A percentile compares a stretch with the other conserved stretches of the same genome.
Evolutionary conservation across 2,329 filamentous ascomycete species (phyloP).

Genomic region (Sarocladium brachiariae): DNA sequence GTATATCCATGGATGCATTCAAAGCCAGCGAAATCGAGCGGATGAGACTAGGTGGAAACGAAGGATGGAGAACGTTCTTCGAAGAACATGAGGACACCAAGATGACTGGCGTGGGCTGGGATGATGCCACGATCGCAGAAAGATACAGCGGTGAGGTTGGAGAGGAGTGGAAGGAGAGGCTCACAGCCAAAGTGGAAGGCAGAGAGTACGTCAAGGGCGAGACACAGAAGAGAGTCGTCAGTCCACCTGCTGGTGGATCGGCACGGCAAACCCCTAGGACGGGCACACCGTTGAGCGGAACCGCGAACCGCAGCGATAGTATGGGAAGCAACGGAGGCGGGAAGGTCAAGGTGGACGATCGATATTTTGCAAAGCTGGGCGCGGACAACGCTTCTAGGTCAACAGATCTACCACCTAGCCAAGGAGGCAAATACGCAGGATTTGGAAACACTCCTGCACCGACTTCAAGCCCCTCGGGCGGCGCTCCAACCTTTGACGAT

Average conservation of each 20-base stretch:
- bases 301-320: slow-evolving; percentile 33
- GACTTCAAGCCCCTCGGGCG: slow-evolving; percentile 31
- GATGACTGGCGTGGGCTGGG: slow-evolving; percentile 65
- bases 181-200: slow-evolving; percentile 82
- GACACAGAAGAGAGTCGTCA: slow-evolving; percentile 37
- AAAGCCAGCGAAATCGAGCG: slow-evolving; percentile 87
- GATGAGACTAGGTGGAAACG: slow-evolving; percentile 90
- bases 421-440: slow-evolving; percentile 86
- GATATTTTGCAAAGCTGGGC: slow-evolving; percentile 83
- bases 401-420: slow-evolving; percentile 70
- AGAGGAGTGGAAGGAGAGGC: slow-evolving; percentile 90
- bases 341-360: slow-evolving; percentile 66
- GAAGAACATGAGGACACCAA: slow-evolving; percentile 62
- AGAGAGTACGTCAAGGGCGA: slow-evolving; percentile 74
- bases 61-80: slow-evolving; percentile 81
- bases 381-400: slow-evolving; percentile 72
- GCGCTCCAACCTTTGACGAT: slow-evolving; percentile 69
- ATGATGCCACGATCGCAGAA: slow-evolving; percentile 83
- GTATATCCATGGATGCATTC: slow-evolving; percentile 98
- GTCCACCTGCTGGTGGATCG: slow-evolving; percentile 26
- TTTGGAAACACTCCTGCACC: slow-evolving; percentile 74
- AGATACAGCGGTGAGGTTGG: slow-evolving; percentile 84
- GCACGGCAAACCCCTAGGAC: slow-evolving; percentile 30
- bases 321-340: slow-evolving; percentile 23
- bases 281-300: slow-evolving; percentile 34